Conservation (phyloP, 75 land plant genomes). For the Isoetes taiwanensis region DNA sequence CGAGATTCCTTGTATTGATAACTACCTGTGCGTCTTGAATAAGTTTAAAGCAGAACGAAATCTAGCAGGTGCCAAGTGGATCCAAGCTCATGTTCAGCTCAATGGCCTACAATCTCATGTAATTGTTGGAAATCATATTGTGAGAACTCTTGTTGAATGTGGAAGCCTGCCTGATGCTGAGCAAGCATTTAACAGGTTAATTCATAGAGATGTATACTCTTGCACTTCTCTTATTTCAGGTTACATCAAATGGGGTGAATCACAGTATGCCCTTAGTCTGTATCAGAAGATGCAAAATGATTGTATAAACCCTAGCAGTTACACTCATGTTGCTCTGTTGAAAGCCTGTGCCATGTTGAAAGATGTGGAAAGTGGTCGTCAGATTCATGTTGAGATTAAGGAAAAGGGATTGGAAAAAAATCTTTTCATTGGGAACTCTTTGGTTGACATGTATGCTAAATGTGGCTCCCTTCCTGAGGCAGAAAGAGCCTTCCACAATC, state of each 20-base stretch:
- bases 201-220: not conserved
- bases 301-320: not conserved
- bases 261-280: not conserved
- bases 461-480: constrained; percentile 9
- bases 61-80: not conserved
- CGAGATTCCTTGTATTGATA: not conserved
- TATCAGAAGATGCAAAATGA: constrained; percentile 2
- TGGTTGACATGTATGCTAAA: constrained; percentile 17
- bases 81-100: not conserved
- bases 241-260: not conserved
- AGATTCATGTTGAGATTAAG: constrained; percentile 1
- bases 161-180: not conserved
- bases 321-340: not conserved
- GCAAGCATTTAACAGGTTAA: not conserved
- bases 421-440: not conserved
- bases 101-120: constrained; percentile 1
- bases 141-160: not conserved
- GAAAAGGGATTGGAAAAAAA: constrained; percentile 9
- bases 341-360: constrained; percentile 7
- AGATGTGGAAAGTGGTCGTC: not conserved
- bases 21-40: not conserved
- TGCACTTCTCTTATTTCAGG: constrained; percentile 7
- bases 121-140: not conserved
- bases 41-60: not conserved
- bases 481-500: constrained; percentile 3